Conservation (phyloP, 2,329 filamentous ascomycete genomes). For the Exutisphaerella laricina region DNA sequence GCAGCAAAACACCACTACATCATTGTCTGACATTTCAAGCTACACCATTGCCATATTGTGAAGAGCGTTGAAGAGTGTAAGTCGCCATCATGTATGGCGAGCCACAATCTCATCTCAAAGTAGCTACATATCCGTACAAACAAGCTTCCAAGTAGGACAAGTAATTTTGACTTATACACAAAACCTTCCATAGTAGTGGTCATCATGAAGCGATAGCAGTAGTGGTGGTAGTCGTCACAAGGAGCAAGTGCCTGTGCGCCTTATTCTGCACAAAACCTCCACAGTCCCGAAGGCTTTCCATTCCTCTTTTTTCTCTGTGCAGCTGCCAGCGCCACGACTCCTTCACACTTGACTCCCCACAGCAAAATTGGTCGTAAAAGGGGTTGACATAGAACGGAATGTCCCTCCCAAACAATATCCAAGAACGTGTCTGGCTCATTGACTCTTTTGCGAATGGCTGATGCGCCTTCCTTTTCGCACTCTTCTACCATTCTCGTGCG, state of each 20-base stretch:
- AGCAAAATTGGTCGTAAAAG: neutral
- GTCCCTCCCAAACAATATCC: conserved; percentile 4
- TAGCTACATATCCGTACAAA: neutral
- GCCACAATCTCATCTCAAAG: neutral
- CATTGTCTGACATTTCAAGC: too few relatives aligned
- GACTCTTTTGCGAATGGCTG: neutral
- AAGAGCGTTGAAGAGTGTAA: too few relatives aligned
- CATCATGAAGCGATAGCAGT: neutral
- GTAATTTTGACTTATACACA: neutral
- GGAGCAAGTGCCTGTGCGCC: neutral
- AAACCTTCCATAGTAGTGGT: neutral
- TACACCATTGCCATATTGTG: too few relatives aligned
- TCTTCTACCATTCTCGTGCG: neutral
- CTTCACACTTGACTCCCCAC: too few relatives aligned
- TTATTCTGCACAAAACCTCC: neutral
- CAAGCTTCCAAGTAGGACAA: neutral
- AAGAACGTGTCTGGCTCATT: conserved; percentile 4
- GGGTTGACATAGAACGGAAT: neutral
- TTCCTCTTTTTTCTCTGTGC: neutral
- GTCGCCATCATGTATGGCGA: neutral
- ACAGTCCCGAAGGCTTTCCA: neutral
- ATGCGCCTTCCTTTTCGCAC: conserved; percentile 1
- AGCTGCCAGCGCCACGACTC: neutral
- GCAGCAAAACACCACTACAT: too few relatives aligned
- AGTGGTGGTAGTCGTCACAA: neutral